Evolutionary conservation across 2,329 filamentous ascomycete genomes (phyloP).

Genomic region (Epicoccum sorghinum): DNA sequence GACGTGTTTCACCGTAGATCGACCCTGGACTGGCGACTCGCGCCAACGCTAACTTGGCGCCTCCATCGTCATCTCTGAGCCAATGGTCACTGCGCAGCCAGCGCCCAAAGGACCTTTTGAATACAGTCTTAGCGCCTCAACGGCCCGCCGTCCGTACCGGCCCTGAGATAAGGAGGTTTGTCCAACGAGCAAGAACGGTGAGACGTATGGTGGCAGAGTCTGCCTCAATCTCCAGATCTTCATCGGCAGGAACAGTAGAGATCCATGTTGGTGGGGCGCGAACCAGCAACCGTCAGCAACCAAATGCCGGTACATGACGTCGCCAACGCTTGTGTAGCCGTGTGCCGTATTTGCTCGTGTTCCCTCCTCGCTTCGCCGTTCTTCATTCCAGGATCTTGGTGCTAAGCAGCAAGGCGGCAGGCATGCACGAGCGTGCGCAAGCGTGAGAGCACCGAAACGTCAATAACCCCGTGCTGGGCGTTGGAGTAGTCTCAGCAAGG

Average conservation of each 20-base stretch:
- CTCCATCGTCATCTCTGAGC: conserved; percentile 15
- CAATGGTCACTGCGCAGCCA: neutral
- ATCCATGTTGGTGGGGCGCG: conserved; percentile 9
- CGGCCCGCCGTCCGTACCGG: conserved; percentile 1
- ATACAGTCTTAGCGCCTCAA: conserved; percentile 7
- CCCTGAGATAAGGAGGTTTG: neutral
- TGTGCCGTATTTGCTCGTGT: conserved; percentile 5
- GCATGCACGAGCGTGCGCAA: neutral
- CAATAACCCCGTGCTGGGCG: neutral
- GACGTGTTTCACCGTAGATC: conserved; percentile 9
- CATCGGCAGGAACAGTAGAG: conserved; percentile 6
- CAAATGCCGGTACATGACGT: conserved; percentile 11
- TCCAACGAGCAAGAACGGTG: neutral
- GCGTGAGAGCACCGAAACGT: neutral
- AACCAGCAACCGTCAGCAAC: conserved; percentile 2
- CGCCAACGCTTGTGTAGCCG: conserved; percentile 7
- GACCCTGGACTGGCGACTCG: conserved; percentile 7
- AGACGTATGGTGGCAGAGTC: neutral
- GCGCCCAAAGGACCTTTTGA: neutral
- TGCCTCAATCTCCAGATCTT: neutral
- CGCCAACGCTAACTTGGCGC: conserved; percentile 3
- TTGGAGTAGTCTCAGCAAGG: neutral
- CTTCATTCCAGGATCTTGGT: conserved; percentile 4
- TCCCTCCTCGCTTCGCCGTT: neutral
- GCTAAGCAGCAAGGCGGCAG: neutral